These are phyloP conservation scores for Hypoxylon fragiforme DNA, from an alignment of 495 filamentous ascomycete genomes.

Conservation along the genomic window DNA sequence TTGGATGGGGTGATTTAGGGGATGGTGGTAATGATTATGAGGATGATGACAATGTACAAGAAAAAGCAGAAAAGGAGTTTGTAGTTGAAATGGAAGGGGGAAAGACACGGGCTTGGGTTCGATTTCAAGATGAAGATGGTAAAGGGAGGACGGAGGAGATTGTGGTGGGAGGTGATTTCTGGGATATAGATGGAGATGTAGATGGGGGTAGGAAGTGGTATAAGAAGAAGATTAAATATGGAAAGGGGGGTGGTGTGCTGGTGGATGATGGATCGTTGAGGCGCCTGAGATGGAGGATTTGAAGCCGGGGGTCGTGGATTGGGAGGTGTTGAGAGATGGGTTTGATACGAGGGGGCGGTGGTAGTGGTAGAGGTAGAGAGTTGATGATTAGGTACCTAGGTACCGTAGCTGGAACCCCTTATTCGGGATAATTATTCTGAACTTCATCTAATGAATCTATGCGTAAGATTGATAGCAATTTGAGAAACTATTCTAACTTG, in stretches of 20 bases:
- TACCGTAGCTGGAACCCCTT: no score
- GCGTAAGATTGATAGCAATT: no score
- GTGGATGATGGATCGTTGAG: constrained; percentile 30
- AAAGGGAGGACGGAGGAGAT: not conserved
- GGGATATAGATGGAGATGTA: constrained; percentile 1
- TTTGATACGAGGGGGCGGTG: constrained; percentile 5
- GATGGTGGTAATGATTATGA: no score
- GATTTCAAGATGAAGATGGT: constrained; percentile 13
- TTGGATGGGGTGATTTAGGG: constrained; percentile 45
- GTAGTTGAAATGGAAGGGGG: not conserved
- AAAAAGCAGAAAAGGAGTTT: constrained; percentile 27
- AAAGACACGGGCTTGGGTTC: constrained; percentile 4
- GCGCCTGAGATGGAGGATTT: constrained; percentile 36
- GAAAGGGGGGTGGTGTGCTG: not conserved
- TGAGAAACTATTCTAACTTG: no score
- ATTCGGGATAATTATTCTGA: no score
- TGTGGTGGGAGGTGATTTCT: not conserved
- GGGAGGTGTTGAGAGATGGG: constrained; percentile 34
- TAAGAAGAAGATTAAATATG: constrained; percentile 1
- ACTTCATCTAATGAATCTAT: no score
- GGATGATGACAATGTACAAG: no score
- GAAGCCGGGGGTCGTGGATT: constrained; percentile 39
- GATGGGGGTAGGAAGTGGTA: constrained; percentile 9
- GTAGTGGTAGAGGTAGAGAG: not conserved
- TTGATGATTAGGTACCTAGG: no score